Evolutionary conservation across 208 protist species (phyloP), one percentile per base, ranked within the genome.

Genomic region (Acanthamoeba culbertsoni): DNA sequence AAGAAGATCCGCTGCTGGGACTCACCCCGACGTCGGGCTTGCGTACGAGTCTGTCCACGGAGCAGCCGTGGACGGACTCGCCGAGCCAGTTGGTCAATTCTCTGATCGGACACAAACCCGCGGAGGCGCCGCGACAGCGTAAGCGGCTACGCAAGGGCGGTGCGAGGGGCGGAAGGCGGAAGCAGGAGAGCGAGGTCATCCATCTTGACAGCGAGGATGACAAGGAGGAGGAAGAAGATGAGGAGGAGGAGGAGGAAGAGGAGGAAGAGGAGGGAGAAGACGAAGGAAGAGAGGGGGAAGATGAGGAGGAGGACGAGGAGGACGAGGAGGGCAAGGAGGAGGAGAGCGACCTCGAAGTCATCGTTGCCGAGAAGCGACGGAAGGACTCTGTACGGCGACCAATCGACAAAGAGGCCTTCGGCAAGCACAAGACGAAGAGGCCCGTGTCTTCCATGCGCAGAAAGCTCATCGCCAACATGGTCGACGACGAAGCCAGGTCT

Each of bases 401-500:
- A 37, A 75, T 37, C 35, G 20, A 26, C 16, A 18, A 86, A 86
- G 46, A 63, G 42, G 16, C 51, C 20, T 1, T n/a, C n/a, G n/a
- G 57, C 1, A 57, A 8, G 35, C 23, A 10, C 8, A 35, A 8
- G 77, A 86, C 51, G 51, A 86, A 82, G 12, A 7, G 33, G 16
- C 35, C 71, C 8, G 71, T 35, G 23, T 63, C 73, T 10, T 18
- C 62, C 28, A 71, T 75, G 65, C 65, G 65, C 10, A 7, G 37
- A 37, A 31, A 37, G n/a, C 65, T 86, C n/a, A 26, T 86, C 3
- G 48, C 75, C 18, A 14, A 57, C n/a, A 10, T 86, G 26, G 33
- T 86, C 5, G 75, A 86, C 28, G 75, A 86, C 33, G 75, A 86
- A 57, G 75, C 75, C 42, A 59, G 48, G 75, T 86, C 48, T n/a